These are phyloP conservation scores for Cyberlindnera maclurae DNA, from an alignment of 805 yeast species.

Conservation along the genomic window DNA sequence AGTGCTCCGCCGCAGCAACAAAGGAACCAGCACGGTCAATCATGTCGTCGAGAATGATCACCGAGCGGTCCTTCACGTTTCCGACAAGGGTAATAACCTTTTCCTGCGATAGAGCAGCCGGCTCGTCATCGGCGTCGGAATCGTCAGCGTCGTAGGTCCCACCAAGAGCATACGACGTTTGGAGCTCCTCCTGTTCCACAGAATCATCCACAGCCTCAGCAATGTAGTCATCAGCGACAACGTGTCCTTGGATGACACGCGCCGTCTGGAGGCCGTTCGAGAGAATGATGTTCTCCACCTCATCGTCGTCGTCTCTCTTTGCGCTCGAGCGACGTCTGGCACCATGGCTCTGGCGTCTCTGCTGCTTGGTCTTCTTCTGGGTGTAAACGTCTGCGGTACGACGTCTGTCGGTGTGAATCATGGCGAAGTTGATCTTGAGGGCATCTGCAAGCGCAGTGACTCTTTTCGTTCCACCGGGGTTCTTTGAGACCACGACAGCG, in stretches of 20 bases:
- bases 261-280: conserved; percentile 89
- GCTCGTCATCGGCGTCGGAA: conserved; percentile 81
- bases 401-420: conserved; percentile 98
- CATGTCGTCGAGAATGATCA: conserved; percentile 94
- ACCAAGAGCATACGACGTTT: conserved; percentile 56
- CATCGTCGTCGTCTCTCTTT: conserved; percentile 41
- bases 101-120: conserved; percentile 42
- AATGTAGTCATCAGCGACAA: conserved; percentile 77
- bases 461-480: conserved; percentile 98
- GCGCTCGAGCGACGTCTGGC: conserved; percentile 36
- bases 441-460: conserved; percentile 98
- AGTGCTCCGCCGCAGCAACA: conserved; percentile 97
- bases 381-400: conserved; percentile 62
- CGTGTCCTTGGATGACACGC: conserved; percentile 93
- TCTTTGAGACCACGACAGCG: conserved; percentile 96
- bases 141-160: conserved; percentile 76
- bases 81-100: conserved; percentile 95
- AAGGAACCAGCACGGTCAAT: conserved; percentile 91
- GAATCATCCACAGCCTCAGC: conserved; percentile 27
- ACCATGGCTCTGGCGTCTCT: conserved; percentile 41
- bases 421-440: conserved; percentile 91
- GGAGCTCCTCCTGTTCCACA: conserved; percentile 21
- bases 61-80: conserved; percentile 85
- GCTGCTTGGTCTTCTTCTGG: conserved; percentile 30
- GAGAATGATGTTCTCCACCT: conserved; percentile 59